phyloP scores from a whole-genome alignment of 2,329 filamentous ascomycete genomes.

The Colletotrichum chlorophyti region DNA sequence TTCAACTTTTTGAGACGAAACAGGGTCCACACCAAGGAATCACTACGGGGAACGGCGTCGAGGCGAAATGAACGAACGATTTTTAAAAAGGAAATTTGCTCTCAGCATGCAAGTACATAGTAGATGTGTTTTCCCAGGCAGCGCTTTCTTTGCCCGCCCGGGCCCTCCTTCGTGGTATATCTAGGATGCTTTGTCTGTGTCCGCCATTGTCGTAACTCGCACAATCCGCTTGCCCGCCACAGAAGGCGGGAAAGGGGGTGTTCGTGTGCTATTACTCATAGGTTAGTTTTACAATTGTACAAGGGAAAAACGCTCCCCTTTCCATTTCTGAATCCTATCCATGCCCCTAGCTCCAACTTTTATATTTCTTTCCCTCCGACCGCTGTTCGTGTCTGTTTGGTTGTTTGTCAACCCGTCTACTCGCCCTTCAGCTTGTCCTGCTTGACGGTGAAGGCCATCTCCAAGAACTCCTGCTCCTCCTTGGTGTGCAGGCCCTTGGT shows the following conservation, averaged over 20 bases:
- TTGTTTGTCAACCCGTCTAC: conserved; percentile 40
- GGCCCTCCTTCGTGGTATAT: background rate
- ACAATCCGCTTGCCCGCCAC: background rate
- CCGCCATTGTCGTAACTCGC: background rate
- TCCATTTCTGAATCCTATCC: conserved; percentile 12
- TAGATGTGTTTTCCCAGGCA: background rate
- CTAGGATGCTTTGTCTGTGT: background rate
- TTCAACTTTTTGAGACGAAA: too few relatives aligned
- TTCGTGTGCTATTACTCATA: conserved; percentile 1
- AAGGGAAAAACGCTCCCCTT: background rate
- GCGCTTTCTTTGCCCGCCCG: background rate
- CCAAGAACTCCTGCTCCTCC: conserved; percentile 87
- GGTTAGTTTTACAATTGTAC: conserved; percentile 9
- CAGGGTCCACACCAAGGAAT: too few relatives aligned
- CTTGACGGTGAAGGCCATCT: conserved; percentile 68
- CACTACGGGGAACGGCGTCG: background rate
- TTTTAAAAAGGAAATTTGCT: background rate
- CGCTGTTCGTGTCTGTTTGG: background rate
- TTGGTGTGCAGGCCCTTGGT: conserved; percentile 87
- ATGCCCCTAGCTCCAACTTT: background rate
- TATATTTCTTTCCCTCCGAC: background rate
- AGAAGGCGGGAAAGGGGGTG: too few relatives aligned
- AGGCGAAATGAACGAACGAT: background rate
- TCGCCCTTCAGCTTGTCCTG: conserved; percentile 76
- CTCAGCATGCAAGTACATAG: background rate